These are phyloP conservation scores for Ceratocystis huliohia DNA, from an alignment of 2,329 filamentous ascomycete species.

Conservation along the genomic window DNA sequence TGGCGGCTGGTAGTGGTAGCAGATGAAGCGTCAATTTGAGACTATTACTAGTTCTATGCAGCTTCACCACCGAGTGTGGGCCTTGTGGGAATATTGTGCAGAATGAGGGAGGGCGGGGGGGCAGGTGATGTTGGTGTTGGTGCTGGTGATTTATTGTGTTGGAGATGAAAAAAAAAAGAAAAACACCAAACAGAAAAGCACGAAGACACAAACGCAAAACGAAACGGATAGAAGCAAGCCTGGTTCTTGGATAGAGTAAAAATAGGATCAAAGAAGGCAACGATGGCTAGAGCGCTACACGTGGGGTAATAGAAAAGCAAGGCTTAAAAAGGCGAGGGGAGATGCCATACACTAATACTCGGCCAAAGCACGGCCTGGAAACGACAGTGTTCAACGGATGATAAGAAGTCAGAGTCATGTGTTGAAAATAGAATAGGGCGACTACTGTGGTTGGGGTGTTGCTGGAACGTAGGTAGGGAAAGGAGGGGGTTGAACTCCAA, in stretches of 20 bases:
- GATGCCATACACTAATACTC: too few relatives aligned
- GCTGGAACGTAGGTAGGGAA: background rate
- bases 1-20: background rate
- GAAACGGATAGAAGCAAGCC: background rate
- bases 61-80: background rate
- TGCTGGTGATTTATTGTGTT: background rate
- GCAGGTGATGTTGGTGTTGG: too few relatives aligned
- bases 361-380: background rate
- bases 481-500: background rate
- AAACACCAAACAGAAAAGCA: background rate
- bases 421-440: background rate
- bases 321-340: too few relatives aligned
- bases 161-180: background rate
- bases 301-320: background rate
- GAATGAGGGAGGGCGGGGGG: background rate
- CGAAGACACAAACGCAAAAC: background rate
- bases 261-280: background rate
- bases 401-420: background rate
- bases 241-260: background rate
- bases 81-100: background rate
- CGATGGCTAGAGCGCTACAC: background rate
- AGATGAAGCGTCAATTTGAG: background rate
- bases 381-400: background rate
- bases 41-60: background rate
- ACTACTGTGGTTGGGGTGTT: background rate